These are phyloP conservation scores for Styphnolobium japonicum DNA, from an alignment of 306 rosid species.

Conservation along the genomic window DNA sequence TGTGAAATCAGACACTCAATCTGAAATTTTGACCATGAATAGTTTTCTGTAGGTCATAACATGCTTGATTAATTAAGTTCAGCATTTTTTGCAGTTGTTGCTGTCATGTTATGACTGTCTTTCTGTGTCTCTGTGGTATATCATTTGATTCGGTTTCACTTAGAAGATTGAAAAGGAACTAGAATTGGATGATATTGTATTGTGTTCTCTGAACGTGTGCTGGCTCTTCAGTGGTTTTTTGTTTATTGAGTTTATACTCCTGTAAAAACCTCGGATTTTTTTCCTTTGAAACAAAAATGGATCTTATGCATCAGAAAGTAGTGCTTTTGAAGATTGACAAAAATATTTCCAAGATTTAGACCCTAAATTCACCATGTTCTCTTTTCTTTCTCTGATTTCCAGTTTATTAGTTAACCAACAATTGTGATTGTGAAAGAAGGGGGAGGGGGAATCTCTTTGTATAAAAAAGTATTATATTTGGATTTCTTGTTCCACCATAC, in stretches of 20 bases:
- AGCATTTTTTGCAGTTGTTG: background rate
- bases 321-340: background rate
- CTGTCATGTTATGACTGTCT: background rate
- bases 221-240: background rate
- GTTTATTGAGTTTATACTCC: conserved; percentile 15
- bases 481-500: background rate
- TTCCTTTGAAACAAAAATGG: background rate
- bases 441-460: background rate
- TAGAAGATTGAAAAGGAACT: conserved; percentile 16
- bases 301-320: conserved; percentile 17
- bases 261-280: background rate
- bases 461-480: background rate
- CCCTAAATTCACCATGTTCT: background rate
- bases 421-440: background rate
- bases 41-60: background rate
- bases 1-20: conserved; percentile 1
- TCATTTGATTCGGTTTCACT: conserved; percentile 13
- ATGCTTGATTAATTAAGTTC: background rate
- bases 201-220: background rate
- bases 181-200: background rate
- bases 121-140: background rate
- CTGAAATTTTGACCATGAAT: background rate
- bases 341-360: background rate
- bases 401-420: background rate
- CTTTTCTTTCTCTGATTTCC: background rate